Percentiles rank a stretch among this genome's conserved stretches.
These are phyloP conservation scores for Geotrichum carabidarum DNA, from an alignment of 1,139 yeast genomes.

Conservation along the genomic window DNA sequence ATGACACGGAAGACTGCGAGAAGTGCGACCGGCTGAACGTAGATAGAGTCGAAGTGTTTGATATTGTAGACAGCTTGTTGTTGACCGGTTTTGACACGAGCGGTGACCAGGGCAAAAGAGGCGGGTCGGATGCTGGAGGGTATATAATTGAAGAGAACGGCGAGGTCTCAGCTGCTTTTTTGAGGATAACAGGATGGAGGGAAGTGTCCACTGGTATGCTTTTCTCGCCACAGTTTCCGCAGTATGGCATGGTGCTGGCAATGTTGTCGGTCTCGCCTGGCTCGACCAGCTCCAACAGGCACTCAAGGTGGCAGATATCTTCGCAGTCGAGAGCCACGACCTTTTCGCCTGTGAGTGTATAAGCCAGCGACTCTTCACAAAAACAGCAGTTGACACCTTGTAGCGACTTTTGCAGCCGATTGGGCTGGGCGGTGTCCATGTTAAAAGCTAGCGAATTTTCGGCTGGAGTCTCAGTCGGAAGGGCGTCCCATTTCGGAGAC, in stretches of 20 bases:
- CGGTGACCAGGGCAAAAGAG: not conserved
- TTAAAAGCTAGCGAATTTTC: too few species aligned
- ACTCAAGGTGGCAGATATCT: slow-evolving; percentile 29
- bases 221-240: slow-evolving; percentile 27
- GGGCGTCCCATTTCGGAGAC: too few species aligned
- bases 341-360: slow-evolving; percentile 26
- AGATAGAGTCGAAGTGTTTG: not conserved
- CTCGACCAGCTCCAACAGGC: slow-evolving; percentile 18
- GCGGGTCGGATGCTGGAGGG: too few species aligned
- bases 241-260: slow-evolving; percentile 23
- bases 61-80: not conserved
- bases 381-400: slow-evolving; percentile 25
- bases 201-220: slow-evolving; percentile 25
- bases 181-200: slow-evolving; percentile 22
- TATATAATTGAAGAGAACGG: too few species aligned
- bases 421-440: not conserved
- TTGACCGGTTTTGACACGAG: not conserved
- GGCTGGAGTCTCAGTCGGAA: too few species aligned
- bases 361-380: slow-evolving; percentile 30
- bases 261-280: slow-evolving; percentile 21
- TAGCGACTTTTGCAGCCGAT: slow-evolving; percentile 8
- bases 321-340: slow-evolving; percentile 25
- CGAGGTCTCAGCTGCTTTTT: slow-evolving; percentile 15
- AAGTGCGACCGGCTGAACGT: not conserved
- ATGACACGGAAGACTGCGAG: slow-evolving; percentile 5